phyloP scores from a whole-genome alignment of 805 yeast species.

The Ogataea sp. region DNA sequence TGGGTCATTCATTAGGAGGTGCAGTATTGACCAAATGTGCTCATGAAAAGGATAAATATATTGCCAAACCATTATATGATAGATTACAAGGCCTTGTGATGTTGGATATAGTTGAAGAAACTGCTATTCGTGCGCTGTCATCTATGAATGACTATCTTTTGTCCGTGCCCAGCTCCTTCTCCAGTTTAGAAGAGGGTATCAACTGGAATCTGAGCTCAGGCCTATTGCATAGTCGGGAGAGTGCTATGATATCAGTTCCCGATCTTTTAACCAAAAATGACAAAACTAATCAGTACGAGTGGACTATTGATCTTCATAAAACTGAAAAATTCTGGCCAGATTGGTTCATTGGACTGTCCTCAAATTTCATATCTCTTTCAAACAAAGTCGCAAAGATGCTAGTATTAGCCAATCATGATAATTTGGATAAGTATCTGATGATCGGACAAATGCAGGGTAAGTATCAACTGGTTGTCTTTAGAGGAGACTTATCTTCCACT shows the following conservation, averaged over 20 bases:
- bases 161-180: conserved; percentile 57
- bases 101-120: conserved; percentile 91
- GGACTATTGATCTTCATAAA: conserved; percentile 57
- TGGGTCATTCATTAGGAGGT: conserved; percentile 95
- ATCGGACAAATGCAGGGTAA: conserved; percentile 98
- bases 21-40: conserved; percentile 60
- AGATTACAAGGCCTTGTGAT: conserved; percentile 60
- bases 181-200: conserved; percentile 48
- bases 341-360: conserved; percentile 76
- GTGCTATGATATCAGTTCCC: conserved; percentile 79
- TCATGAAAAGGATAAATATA: conserved; percentile 12
- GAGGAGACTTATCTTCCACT: conserved; percentile 20
- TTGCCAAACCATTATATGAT: conserved; percentile 8
- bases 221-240: conserved; percentile 43
- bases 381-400: conserved; percentile 53
- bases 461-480: conserved; percentile 78
- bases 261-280: conserved; percentile 34
- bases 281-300: conserved; percentile 20
- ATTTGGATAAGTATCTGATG: conserved; percentile 75
- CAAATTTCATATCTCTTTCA: conserved; percentile 30
- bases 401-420: conserved; percentile 82
- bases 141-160: conserved; percentile 62
- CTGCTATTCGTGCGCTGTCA: conserved; percentile 63
- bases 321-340: conserved; percentile 69
- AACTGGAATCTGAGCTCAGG: conserved; percentile 70